Evolutionary conservation across 2,329 filamentous ascomycete genomes (phyloP).

Genomic region (Cladobotryum mycophilum): DNA sequence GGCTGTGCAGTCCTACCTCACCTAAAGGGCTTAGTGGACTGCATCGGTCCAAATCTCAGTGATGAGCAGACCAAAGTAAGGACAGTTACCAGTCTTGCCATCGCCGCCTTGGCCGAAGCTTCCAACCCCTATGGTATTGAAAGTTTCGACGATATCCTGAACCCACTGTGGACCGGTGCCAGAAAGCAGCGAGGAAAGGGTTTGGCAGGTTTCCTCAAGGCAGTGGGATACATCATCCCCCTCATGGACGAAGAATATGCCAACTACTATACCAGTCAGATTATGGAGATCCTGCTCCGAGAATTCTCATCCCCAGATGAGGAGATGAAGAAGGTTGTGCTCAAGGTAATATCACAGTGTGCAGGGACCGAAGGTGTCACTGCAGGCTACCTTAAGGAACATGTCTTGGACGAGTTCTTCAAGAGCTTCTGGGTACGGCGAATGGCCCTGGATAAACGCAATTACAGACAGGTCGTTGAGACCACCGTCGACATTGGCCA

Average conservation of each 20-base stretch:
- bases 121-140: conserved; percentile 98
- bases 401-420: conserved; percentile 93
- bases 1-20: conserved; percentile 94
- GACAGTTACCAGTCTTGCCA: conserved; percentile 90
- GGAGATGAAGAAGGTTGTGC: conserved; percentile 99
- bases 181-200: conserved; percentile 96
- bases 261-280: conserved; percentile 97
- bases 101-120: conserved; percentile 90
- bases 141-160: conserved; percentile 95
- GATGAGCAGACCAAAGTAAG: conserved; percentile 97
- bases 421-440: conserved; percentile 97
- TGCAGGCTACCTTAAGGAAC: conserved; percentile 87
- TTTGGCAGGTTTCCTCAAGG: conserved; percentile 91
- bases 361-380: conserved; percentile 93
- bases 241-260: conserved; percentile 99
- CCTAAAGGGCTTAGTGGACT: conserved; percentile 91
- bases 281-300: conserved; percentile 95
- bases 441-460: conserved; percentile 95
- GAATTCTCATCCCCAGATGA: conserved; percentile 97
- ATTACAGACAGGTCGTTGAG: conserved; percentile 96
- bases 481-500: conserved; percentile 95
- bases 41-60: conserved; percentile 90
- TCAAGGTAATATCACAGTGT: conserved; percentile 96
- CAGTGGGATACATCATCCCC: conserved; percentile 95
- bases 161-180: conserved; percentile 93